phyloP scores from a whole-genome alignment of 805 yeast genomes.

The Yamadazyma takamatsuzukensis region DNA sequence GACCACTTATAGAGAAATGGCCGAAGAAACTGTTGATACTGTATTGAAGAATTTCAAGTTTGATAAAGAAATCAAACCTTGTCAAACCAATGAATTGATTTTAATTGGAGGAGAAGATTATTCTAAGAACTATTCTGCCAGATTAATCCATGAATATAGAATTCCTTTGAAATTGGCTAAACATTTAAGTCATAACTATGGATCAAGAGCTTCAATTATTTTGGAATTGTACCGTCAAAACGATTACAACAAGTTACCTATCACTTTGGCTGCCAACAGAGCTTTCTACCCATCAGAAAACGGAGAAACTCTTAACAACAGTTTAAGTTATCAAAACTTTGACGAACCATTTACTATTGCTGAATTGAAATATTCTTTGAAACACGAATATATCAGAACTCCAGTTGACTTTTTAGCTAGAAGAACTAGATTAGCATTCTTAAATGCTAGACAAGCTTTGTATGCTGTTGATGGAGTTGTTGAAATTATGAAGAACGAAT shows the following conservation, averaged over 20 bases:
- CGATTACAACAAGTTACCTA: slow-evolving; percentile 57
- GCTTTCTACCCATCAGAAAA: slow-evolving; percentile 28
- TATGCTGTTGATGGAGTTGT: slow-evolving; percentile 81
- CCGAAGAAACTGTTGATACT: slow-evolving; percentile 84
- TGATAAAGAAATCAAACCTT: slow-evolving; percentile 33
- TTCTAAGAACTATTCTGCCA: slow-evolving; percentile 67
- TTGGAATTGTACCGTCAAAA: slow-evolving; percentile 53
- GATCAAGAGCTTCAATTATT: slow-evolving; percentile 80
- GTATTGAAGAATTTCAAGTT: slow-evolving; percentile 50
- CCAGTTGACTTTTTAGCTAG: slow-evolving; percentile 89
- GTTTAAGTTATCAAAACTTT: slow-evolving; percentile 47
- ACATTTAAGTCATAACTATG: slow-evolving; percentile 84
- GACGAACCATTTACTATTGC: slow-evolving; percentile 88
- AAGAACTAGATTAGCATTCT: slow-evolving; percentile 88
- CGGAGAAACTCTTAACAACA: slow-evolving; percentile 24
- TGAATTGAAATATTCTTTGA: slow-evolving; percentile 77
- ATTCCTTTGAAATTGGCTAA: slow-evolving; percentile 72
- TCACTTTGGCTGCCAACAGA: slow-evolving; percentile 49
- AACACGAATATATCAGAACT: slow-evolving; percentile 81
- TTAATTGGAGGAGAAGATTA: slow-evolving; percentile 82
- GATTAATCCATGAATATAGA: slow-evolving; percentile 74
- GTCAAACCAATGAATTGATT: slow-evolving; percentile 51
- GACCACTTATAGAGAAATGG: slow-evolving; percentile 98
- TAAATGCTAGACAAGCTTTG: slow-evolving; percentile 81
- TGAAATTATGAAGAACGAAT: slow-evolving; percentile 76